Percentiles rank a stretch among this genome's conserved stretches.
phyloP scores from a whole-genome alignment of 352 stramenopile species.

The Pythium monospermum region DNA sequence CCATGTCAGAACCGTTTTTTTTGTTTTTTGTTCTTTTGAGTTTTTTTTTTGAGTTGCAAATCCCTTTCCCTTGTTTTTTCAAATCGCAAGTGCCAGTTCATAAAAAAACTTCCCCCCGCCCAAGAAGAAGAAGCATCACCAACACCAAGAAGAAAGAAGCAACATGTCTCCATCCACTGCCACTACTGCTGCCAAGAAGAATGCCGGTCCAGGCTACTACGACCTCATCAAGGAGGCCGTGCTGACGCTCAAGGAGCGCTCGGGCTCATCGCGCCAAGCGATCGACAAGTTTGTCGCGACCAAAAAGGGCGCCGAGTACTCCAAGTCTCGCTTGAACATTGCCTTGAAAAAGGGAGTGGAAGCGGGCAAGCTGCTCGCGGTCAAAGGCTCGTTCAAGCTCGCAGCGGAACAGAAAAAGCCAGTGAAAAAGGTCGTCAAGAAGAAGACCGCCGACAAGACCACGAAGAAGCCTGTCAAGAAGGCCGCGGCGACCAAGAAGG shows the following conservation, averaged over 20 bases:
- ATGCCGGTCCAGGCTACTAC: constrained; percentile 76
- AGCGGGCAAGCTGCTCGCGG: constrained; percentile 84
- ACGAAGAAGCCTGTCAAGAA: constrained; percentile 32
- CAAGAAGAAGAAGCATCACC: too few species aligned
- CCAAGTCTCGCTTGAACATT: constrained; percentile 80
- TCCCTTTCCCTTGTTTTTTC: neutral
- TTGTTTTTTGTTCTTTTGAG: constrained; percentile 7
- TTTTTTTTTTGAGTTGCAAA: neutral
- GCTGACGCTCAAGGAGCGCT: constrained; percentile 87
- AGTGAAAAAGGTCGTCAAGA: constrained; percentile 23
- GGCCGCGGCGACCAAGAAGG: constrained; percentile 30
- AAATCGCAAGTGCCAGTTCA: neutral
- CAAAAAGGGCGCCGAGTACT: constrained; percentile 79
- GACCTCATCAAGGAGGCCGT: constrained; percentile 93
- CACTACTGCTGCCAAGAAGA: constrained; percentile 51
- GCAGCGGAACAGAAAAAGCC: constrained; percentile 89
- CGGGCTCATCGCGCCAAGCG: constrained; percentile 87
- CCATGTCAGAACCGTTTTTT: constrained; percentile 6
- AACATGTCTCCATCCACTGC: constrained; percentile 39
- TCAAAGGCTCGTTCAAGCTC: constrained; percentile 95
- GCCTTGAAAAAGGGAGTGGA: constrained; percentile 89
- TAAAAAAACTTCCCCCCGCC: constrained; percentile 12
- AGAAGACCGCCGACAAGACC: constrained; percentile 34
- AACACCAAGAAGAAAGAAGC: constrained; percentile 4
- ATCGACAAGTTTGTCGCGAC: constrained; percentile 92